phyloP scores from a whole-genome alignment of 768 basidiomycete genomes.

The Pulveroboletus sp. region DNA sequence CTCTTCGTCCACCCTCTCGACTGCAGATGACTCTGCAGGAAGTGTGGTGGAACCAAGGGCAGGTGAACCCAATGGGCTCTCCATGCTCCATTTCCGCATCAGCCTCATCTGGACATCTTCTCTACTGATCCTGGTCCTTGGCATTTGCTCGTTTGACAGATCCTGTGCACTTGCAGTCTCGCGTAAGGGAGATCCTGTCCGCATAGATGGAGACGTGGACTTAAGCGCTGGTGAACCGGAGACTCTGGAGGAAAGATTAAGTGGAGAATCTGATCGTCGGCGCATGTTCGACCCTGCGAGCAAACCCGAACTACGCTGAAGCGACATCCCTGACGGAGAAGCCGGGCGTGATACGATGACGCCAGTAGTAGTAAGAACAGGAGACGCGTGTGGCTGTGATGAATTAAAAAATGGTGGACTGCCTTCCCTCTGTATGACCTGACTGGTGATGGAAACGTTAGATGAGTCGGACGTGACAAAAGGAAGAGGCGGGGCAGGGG shows the following conservation, averaged over 20 bases:
- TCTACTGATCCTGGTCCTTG: constrained; percentile 45
- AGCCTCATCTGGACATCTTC: constrained; percentile 51
- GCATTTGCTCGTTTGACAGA: constrained; percentile 16
- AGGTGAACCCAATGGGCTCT: constrained; percentile 36
- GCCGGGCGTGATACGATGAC: constrained; percentile 1
- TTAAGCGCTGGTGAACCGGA: constrained; percentile 18
- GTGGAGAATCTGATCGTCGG: constrained; percentile 23
- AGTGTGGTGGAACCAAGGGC: constrained; percentile 8
- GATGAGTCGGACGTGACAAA: constrained; percentile 18
- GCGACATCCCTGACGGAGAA: constrained; percentile 7
- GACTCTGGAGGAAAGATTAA: constrained; percentile 12
- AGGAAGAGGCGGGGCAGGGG: constrained; percentile 19
- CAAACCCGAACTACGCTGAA: constrained; percentile 18
- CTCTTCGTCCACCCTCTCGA: neutral
- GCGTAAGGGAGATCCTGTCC: constrained; percentile 27
- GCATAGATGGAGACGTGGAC: constrained; percentile 18
- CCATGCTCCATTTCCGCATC: constrained; percentile 39
- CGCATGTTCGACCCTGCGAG: constrained; percentile 14
- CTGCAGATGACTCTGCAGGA: neutral
- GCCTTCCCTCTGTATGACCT: constrained; percentile 2
- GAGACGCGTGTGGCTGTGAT: constrained; percentile 2
- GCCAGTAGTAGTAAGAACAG: neutral
- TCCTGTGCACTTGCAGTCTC: constrained; percentile 21
- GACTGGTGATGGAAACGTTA: constrained; percentile 11
- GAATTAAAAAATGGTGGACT: neutral